These are phyloP conservation scores for Delphinella strobiligena DNA, from an alignment of 2,329 filamentous ascomycete genomes.

Conservation along the genomic window DNA sequence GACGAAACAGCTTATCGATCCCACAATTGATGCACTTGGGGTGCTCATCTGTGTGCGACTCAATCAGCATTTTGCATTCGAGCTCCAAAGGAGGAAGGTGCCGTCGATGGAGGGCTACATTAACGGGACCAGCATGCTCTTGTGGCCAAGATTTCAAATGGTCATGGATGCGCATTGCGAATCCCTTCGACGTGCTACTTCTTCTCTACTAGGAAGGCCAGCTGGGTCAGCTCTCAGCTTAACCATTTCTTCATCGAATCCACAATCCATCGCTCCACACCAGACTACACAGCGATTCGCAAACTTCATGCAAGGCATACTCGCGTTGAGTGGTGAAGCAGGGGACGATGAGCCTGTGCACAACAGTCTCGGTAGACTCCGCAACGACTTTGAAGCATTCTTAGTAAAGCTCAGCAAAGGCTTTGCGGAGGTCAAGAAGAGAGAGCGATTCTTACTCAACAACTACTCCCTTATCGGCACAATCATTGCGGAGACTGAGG, in stretches of 20 bases:
- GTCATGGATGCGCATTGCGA: constrained; percentile 91
- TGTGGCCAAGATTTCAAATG: constrained; percentile 91
- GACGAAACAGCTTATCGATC: constrained; percentile 63
- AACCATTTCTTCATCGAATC: constrained; percentile 44
- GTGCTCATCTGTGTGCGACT: constrained; percentile 82
- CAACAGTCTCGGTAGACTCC: constrained; percentile 63
- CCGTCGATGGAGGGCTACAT: constrained; percentile 84
- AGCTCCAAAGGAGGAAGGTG: constrained; percentile 80
- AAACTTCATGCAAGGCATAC: constrained; percentile 75
- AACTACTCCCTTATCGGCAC: constrained; percentile 93
- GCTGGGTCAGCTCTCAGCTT: constrained; percentile 41
- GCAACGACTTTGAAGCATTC: constrained; percentile 74
- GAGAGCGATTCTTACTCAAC: constrained; percentile 82
- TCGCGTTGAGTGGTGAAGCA: constrained; percentile 74
- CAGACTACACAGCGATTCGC: constrained; percentile 91
- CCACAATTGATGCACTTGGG: constrained; percentile 73
- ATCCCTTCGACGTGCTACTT: constrained; percentile 54
- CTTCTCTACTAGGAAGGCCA: constrained; percentile 34
- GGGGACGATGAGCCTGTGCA: constrained; percentile 90
- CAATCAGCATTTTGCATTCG: constrained; percentile 89
- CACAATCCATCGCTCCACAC: constrained; percentile 71
- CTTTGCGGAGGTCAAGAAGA: constrained; percentile 67
- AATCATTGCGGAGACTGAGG: constrained; percentile 62
- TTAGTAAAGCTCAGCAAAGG: constrained; percentile 63
- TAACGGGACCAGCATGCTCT: constrained; percentile 87